phyloP scores from a whole-genome alignment of 441 rosid genomes.

The Euphorbia schlechtendalii region DNA sequence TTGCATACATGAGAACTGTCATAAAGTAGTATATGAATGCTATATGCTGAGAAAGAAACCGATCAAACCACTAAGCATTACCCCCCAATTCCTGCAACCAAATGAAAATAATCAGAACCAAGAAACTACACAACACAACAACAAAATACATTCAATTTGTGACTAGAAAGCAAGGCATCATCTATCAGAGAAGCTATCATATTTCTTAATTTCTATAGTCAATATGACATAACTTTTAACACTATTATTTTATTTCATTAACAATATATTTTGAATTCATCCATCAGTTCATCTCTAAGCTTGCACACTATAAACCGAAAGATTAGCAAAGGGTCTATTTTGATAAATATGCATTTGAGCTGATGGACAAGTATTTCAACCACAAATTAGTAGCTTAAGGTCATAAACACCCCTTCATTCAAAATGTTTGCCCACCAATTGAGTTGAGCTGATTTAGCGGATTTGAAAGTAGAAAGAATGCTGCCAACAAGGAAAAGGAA shows the following conservation, averaged over 20 bases:
- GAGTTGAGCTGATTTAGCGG: slow-evolving; percentile 1
- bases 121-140: neutral
- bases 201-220: slow-evolving; percentile 2
- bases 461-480: neutral
- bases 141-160: neutral
- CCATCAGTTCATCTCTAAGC: neutral
- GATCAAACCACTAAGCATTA: slow-evolving; percentile 90
- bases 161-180: neutral
- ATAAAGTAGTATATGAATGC: slow-evolving; percentile 73
- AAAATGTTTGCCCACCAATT: neutral
- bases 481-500: neutral
- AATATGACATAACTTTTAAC: neutral
- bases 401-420: neutral
- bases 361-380: neutral
- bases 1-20: slow-evolving; percentile 75
- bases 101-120: slow-evolving; percentile 13
- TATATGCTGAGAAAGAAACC: slow-evolving; percentile 74
- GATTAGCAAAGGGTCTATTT: neutral
- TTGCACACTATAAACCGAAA: neutral
- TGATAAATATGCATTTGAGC: neutral
- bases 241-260: neutral
- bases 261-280: neutral
- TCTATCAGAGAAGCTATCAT: neutral
- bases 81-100: slow-evolving; percentile 85
- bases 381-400: neutral